phyloP scores from a whole-genome alignment of 2,329 filamentous ascomycete species.

The Verticillium isaacii region DNA sequence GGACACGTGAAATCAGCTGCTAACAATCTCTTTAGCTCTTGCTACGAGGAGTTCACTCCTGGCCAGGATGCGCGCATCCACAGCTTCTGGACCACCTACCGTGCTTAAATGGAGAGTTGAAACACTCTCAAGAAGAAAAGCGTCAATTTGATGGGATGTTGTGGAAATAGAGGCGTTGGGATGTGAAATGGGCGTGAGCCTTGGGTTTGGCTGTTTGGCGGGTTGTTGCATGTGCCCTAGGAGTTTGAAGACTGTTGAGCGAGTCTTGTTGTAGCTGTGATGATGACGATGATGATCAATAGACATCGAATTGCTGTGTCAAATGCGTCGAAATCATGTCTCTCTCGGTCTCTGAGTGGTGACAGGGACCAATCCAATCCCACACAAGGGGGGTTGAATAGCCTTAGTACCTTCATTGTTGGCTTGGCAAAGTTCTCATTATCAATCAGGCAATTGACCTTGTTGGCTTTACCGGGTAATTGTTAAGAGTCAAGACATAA shows the following conservation, averaged over 20 bases:
- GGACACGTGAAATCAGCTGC: constrained; percentile 13
- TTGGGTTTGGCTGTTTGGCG: not conserved
- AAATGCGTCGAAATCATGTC: not conserved
- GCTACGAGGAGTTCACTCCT: constrained; percentile 39
- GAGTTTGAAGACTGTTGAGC: not conserved
- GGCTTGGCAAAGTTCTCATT: too few relatives aligned
- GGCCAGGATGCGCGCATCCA: constrained; percentile 29
- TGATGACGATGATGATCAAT: not conserved
- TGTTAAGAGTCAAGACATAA: too few relatives aligned
- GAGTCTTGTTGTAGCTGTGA: not conserved
- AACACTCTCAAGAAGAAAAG: not conserved
- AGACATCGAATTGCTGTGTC: not conserved
- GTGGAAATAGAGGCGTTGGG: not conserved
- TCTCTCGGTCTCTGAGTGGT: too few relatives aligned
- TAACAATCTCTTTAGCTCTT: constrained; percentile 21
- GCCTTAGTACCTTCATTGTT: too few relatives aligned
- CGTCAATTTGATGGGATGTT: not conserved
- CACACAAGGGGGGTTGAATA: too few relatives aligned
- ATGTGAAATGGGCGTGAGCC: not conserved
- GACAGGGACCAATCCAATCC: not conserved
- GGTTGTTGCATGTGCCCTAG: not conserved
- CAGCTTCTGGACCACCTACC: constrained; percentile 22
- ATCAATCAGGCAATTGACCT: too few relatives aligned
- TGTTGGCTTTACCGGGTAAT: too few relatives aligned
- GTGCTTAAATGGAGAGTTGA: constrained; percentile 8